A percentile compares a stretch with the other conserved stretches of the same genome.
Conservation (phyloP, 768 basidiomycete genomes). For the Neoboletus subvelutipes region DNA sequence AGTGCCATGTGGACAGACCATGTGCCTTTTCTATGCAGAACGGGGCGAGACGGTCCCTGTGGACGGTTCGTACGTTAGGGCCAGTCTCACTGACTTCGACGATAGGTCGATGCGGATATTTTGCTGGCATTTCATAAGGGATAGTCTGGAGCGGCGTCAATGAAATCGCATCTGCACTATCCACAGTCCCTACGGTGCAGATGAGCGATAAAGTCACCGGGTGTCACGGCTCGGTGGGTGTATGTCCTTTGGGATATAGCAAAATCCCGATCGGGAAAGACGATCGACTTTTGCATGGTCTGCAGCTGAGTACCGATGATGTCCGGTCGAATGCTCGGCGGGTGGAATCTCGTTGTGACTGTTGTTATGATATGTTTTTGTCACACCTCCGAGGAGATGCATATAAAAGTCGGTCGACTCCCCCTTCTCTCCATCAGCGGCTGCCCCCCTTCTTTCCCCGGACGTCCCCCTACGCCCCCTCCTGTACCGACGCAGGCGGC, state of each 20-base stretch:
- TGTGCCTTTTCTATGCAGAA: constrained; percentile 16
- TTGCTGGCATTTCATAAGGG: constrained; percentile 11
- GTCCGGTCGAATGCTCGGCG: constrained; percentile 18
- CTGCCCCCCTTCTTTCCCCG: constrained; percentile 9
- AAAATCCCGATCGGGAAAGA: constrained; percentile 19
- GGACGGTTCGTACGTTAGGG: neutral
- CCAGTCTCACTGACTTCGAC: constrained; percentile 20
- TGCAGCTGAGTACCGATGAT: constrained; percentile 14
- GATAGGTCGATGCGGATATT: constrained; percentile 13
- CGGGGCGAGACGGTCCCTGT: constrained; percentile 3
- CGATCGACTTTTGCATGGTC: constrained; percentile 17
- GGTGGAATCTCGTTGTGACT: constrained; percentile 24
- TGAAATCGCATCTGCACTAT: neutral
- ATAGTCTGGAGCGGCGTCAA: constrained; percentile 12
- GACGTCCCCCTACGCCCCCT: neutral
- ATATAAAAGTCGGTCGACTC: constrained; percentile 25
- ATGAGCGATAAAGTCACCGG: constrained; percentile 22
- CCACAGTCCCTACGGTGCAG: constrained; percentile 6
- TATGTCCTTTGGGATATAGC: constrained; percentile 16
- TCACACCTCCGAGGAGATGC: constrained; percentile 29
- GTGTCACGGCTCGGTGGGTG: constrained; percentile 25
- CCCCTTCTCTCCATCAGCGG: constrained; percentile 7
- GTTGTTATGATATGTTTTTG: constrained; percentile 37
- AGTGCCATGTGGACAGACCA: constrained; percentile 19
- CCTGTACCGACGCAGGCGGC: constrained; percentile 5